Evolutionary conservation across 169 alveolate genomes (phyloP), one percentile per base, ranked within the genome.

Genomic region (Besnoitia besnoiti): DNA sequence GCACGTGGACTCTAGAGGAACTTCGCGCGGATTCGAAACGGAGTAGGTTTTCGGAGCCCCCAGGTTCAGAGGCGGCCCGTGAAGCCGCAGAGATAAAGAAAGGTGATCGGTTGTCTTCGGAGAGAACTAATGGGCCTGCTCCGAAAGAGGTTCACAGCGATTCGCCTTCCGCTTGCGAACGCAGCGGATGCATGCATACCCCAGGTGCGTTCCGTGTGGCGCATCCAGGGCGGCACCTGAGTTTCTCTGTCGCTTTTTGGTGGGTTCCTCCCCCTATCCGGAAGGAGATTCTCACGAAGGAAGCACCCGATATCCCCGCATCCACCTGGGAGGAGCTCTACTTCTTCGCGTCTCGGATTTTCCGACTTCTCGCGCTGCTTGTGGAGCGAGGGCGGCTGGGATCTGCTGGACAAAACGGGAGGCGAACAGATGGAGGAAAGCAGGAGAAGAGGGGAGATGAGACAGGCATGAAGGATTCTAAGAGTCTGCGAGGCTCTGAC

Each of bases 221-320:
- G 39, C 39, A 35, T 39, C 16, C 46, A 10, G 82, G 21, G 44
- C 82, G 82, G 44, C 27, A 39, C 3, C 27, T 42, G 46, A 73
- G 82, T 16, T 73, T 73, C 46, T n/a, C 82, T 1, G 39, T 73
- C 46, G 12, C 39, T 0, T 73, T 73, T 73, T 73, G 82, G 82
- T 73, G 82, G 82, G n/a, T 73, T 37, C 82, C 82, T 2, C 82
- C 82, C 21, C n/a, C 3, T 73, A 39, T 73, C 3, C 82, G 82
- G 46, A n/a, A 42, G 24, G 47, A 37, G 14, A 42, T 73, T 39
- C 24, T 37, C 44, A 12, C 67, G 67, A 73, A 42, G 82, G 44
- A 62, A 24, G n/a, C 79, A 49, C 55, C 27, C 67, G 24, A 21
- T 21, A 27, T 73, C n/a, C 16, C 16, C 21, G 44, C 44, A 8